Base-by-base conservation (phyloP, 2,329 filamentous ascomycete genomes). In the Phyllosticta ampelicida region DNA sequence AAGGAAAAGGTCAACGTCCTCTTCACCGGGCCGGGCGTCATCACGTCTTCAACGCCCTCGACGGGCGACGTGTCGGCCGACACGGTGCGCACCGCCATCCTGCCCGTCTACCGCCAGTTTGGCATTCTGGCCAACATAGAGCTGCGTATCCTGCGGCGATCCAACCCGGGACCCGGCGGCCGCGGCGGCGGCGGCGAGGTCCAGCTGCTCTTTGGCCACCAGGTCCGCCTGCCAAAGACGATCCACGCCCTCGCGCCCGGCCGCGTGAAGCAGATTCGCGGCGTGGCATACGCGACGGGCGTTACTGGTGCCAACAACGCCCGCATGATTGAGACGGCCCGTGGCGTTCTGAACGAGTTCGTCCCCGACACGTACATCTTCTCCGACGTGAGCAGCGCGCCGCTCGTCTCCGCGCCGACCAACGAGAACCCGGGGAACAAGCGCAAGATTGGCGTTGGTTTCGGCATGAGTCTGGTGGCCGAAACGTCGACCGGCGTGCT, bases 291-390 rank as follows among this genome's bases (percentile, higher is more conserved):
- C 73, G 87, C 88, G 58, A 90, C 89, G 0, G 94, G 95, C 52
- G 91, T 97, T 0, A 88, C 89, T 10, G 92, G 89, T 0, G 90
- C 87, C 54, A 96, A 96, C 71, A 99, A 97, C 70, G 89, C 87
- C 62, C 82, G 94, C 63, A 95, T 96, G 88, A 99, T 97, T 67
- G 89, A 96, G 67, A 83, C 87, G 2, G 90, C 91, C 10, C 81
- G 92, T 65, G 90, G 90, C 53, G 80, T 99, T 10, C 78, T 99
- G 52, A 99, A 99, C 70, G 80, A 85, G 4, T 80, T 99, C 59
- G 86, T 89, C 3, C 83, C 86, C 6, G 94, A 99, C 69, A 92
- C 95, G 50, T 94, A 96, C 70, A 85, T 99, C 63, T 95, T 85
- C 71, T 85, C 83, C 10, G 84, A 86, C 65, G 79, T 85, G 10